Base-by-base conservation (phyloP, 768 basidiomycete species). In the Lactifluus pinguis region DNA sequence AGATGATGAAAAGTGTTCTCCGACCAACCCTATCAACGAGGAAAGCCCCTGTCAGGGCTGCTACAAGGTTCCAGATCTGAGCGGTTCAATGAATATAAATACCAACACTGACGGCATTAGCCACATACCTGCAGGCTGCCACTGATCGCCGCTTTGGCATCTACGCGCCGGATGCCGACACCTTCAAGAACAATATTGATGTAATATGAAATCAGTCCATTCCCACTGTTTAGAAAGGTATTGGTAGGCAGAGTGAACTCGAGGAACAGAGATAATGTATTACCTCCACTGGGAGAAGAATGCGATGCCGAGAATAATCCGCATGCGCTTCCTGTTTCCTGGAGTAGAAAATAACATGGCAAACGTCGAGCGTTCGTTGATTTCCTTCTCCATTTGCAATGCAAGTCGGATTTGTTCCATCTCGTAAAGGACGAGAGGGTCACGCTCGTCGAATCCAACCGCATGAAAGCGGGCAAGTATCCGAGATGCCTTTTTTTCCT, bases 201-300 rank as follows among this genome's bases (percentile, higher is more conserved):
- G 68, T 89, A 90, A 70, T 85, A 87, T 1, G 84, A 85, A 1
- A 87, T 81, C 36, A 88, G 72, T 15, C 85, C 86, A 55, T 86
- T 87, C 1, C 85, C 85, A 53, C 83, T 83, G 57, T 38, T 51
- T 15, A n/a, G 47, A 25, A 39, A 39, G 13, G 34, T 45, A 29
- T 32, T 34, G 25, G 30, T 57, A 21, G 57, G 29, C 45, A 47
- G 36, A 39, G 11, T 13, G 29, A n/a, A 11, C 45, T 25, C 10
- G 9, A 49, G 49, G 19, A 29, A 45, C 19, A 4, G 30, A 30
- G 19, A 25, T 41, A 29, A n/a, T 21, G 2, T 55, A 75, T 47
- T 55, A 83, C 81, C 82, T 84, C 88, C 86, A 89, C 62, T 91
- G 89, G 0, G 84, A 84, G 70, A 86, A 89, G 25, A 86, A 67